Conservation (phyloP, 352 stramenopile genomes). For the Aphanomyces cochlioides region DNA sequence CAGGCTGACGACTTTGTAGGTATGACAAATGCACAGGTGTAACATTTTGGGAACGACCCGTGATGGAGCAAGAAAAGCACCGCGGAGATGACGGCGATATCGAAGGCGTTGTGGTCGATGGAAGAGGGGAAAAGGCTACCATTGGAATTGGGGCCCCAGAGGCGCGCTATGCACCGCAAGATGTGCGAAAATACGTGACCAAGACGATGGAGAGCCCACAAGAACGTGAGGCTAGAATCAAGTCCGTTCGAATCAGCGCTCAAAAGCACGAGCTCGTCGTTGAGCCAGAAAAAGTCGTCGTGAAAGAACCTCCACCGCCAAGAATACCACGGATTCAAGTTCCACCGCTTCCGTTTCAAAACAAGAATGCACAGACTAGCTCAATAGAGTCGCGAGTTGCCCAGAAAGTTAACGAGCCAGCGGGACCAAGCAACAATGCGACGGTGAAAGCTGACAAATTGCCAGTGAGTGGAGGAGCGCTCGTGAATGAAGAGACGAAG, state of each 20-base stretch:
- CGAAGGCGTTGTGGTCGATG: slow-evolving; percentile 76
- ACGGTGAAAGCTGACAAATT: not conserved
- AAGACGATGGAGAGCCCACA: slow-evolving; percentile 76
- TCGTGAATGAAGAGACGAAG: slow-evolving; percentile 42
- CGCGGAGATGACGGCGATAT: slow-evolving; percentile 66
- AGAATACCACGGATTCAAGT: slow-evolving; percentile 44
- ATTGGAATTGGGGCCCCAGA: slow-evolving; percentile 63
- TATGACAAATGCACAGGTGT: slow-evolving; percentile 71
- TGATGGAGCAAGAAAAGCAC: slow-evolving; percentile 75
- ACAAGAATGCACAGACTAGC: slow-evolving; percentile 13
- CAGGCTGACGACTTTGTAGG: not conserved
- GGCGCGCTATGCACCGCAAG: slow-evolving; percentile 55
- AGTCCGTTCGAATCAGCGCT: slow-evolving; percentile 51
- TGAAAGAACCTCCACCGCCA: not conserved
- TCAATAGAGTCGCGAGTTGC: not conserved
- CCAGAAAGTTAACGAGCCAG: not conserved
- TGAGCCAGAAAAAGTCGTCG: not conserved
- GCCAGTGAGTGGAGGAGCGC: slow-evolving; percentile 35
- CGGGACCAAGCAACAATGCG: not conserved
- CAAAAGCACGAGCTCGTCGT: slow-evolving; percentile 55
- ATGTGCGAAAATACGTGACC: slow-evolving; percentile 80
- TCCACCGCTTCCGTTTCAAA: slow-evolving; percentile 47
- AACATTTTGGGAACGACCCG: slow-evolving; percentile 88
- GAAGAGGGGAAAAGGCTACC: slow-evolving; percentile 64
- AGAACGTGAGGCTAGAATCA: slow-evolving; percentile 53